Evolutionary conservation across 768 basidiomycete genomes (phyloP), one percentile per base, ranked within the genome.

Genomic region (Crassisporium funariophilum): DNA sequence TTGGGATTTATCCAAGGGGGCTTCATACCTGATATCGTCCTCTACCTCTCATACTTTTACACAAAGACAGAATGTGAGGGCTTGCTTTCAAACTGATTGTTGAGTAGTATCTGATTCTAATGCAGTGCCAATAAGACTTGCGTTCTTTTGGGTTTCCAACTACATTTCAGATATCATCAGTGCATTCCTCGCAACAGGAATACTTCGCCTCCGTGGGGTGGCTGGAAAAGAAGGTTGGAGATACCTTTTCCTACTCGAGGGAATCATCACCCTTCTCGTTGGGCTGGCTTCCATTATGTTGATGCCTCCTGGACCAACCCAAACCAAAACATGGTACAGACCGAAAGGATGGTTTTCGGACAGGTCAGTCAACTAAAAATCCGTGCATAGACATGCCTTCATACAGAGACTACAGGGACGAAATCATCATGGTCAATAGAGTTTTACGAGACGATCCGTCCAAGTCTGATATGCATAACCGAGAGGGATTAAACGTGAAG

Each of bases 391-490:
- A 25, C 10, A 22, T 44, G 10, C 43, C n/a, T 23, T 16, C 29
- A 21, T 17, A 20, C 13, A 4, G 35, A 6, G 34, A 42, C 17
- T 19, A 7, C 54, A 83, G 75, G 7, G 83, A 85, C 56, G 83
- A 85, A 58, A 63, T 69, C 21, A 84, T 86, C 48, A 79, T 83
- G 62, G 82, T 85, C 27, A 84, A 83, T 55, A 67, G 78, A 27
- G 76, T 86, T 4, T 63, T 85, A 4, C 75, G 83, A 11, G 83
- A 84, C 57, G 83, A 87, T 54, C 83, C 84, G 4, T 68, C 79
- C 5, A 85, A 84, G 58, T 81, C 77, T 10, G 73, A 77, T 53
- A 84, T 86, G 84, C 83, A 86, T 65, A 86, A 88, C 53, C 76
- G 84, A n/a, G 67, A 88, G 65, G 84, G 81, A 11, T 66, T 87